Conservation (phyloP, 495 filamentous ascomycete species). For the Talaromyces thailandensis region DNA sequence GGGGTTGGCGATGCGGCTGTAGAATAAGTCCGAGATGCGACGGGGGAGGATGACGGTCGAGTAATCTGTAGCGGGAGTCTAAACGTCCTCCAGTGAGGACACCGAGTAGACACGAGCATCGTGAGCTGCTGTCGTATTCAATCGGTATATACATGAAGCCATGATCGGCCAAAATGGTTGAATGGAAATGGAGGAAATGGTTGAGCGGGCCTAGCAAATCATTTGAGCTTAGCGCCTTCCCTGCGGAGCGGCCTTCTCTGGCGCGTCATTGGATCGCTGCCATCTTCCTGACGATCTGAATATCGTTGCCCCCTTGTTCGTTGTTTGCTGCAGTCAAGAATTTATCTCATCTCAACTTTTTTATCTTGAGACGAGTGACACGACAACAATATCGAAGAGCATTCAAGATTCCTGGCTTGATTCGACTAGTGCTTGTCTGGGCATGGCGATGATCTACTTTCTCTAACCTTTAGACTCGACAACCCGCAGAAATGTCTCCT, state of each 20-base stretch:
- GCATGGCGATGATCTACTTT: constrained; percentile 1
- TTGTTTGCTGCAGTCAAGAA: neutral
- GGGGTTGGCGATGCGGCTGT: constrained; percentile 16
- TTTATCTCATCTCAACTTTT: neutral
- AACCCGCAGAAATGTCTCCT: constrained; percentile 22
- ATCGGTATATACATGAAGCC: neutral
- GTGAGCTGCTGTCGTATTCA: neutral
- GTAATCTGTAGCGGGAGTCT: neutral
- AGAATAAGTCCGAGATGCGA: constrained; percentile 7
- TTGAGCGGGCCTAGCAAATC: neutral
- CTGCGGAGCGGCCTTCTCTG: neutral
- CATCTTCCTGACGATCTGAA: neutral
- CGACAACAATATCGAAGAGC: neutral
- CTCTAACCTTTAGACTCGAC: neutral
- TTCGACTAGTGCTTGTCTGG: neutral
- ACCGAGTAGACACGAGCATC: neutral
- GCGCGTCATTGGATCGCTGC: neutral
- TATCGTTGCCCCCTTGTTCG: neutral
- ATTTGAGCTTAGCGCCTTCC: neutral
- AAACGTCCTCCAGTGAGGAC: neutral
- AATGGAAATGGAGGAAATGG: neutral
- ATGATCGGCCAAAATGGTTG: neutral
- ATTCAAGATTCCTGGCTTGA: neutral
- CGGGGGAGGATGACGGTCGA: neutral
- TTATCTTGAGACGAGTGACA: no score